phyloP scores from a whole-genome alignment of 441 rosid species.

The Populus hybrid region DNA sequence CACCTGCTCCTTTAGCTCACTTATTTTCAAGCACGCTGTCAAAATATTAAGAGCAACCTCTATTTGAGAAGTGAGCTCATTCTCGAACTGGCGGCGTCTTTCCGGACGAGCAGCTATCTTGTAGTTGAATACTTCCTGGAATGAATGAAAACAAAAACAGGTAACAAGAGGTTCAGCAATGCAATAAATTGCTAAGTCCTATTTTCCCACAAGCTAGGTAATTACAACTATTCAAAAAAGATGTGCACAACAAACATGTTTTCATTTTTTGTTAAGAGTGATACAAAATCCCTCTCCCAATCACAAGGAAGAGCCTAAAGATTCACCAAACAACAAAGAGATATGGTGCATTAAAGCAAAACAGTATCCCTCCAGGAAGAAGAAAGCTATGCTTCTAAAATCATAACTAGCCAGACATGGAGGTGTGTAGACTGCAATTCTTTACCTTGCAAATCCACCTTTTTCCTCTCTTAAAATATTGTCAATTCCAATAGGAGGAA shows the following conservation, averaged over 20 bases:
- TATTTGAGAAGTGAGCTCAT: slow-evolving; percentile 87
- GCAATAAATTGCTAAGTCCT: slow-evolving; percentile 10
- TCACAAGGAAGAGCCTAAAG: not conserved
- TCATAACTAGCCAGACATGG: not conserved
- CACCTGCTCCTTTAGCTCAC: slow-evolving; percentile 93
- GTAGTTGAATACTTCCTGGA: slow-evolving; percentile 90
- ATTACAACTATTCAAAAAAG: not conserved
- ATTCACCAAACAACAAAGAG: not conserved
- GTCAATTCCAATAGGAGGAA: not conserved
- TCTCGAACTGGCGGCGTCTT: slow-evolving; percentile 91
- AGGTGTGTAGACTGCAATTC: not conserved
- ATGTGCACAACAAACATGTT: not conserved
- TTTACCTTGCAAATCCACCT: not conserved
- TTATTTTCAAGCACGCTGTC: slow-evolving; percentile 75
- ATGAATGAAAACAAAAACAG: slow-evolving; percentile 24
- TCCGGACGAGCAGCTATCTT: slow-evolving; percentile 99
- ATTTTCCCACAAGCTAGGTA: slow-evolving; percentile 5
- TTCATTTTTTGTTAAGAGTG: not conserved
- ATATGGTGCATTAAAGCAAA: not conserved
- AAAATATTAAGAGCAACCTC: slow-evolving; percentile 77
- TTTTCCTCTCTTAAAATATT: not conserved
- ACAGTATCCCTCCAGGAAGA: not conserved
- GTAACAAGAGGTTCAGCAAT: not conserved
- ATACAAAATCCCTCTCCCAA: not conserved
- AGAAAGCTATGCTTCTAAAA: not conserved